Conservation (phyloP, 2,329 filamentous ascomycete genomes). For the Arthrobotrys entomopaga region DNA sequence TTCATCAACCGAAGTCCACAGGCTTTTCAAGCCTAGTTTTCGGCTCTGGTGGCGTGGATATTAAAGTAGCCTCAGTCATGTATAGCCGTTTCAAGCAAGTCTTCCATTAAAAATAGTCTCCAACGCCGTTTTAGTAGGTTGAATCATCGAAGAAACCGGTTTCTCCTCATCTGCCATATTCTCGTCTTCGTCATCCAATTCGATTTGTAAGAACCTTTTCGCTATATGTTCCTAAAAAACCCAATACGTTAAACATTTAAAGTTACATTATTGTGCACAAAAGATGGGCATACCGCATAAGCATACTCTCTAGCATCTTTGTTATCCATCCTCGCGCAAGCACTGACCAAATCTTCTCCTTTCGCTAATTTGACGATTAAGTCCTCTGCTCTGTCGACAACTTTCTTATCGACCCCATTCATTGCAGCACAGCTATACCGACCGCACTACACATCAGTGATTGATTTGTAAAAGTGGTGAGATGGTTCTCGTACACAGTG, state of each 20-base stretch:
- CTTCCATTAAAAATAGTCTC: slow-evolving; percentile 46
- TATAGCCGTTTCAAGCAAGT: slow-evolving; percentile 21
- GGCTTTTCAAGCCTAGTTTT: no score
- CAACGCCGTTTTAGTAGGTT: slow-evolving; percentile 13
- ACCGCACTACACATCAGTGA: slow-evolving; percentile 1
- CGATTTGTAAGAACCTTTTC: slow-evolving; percentile 29
- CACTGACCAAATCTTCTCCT: slow-evolving; percentile 79
- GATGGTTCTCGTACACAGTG: slow-evolving; percentile 65
- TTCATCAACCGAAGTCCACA: no score
- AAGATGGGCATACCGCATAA: slow-evolving; percentile 66
- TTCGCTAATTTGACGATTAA: slow-evolving; percentile 74
- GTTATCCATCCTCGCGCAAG: slow-evolving; percentile 74
- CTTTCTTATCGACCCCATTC: slow-evolving; percentile 78
- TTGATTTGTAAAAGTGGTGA: background rate
- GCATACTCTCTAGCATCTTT: slow-evolving; percentile 74
- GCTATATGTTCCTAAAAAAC: slow-evolving; percentile 38
- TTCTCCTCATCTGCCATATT: slow-evolving; percentile 30
- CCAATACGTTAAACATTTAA: background rate
- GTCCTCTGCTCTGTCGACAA: slow-evolving; percentile 80
- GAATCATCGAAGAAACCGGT: background rate
- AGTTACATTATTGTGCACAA: background rate
- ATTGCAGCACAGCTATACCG: slow-evolving; percentile 77
- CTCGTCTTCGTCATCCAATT: slow-evolving; percentile 25
- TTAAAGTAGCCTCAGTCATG: no score
- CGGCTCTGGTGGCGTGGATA: no score